Evolutionary conservation across 768 basidiomycete species (phyloP).

Genomic region (Boletus reticulatus): DNA sequence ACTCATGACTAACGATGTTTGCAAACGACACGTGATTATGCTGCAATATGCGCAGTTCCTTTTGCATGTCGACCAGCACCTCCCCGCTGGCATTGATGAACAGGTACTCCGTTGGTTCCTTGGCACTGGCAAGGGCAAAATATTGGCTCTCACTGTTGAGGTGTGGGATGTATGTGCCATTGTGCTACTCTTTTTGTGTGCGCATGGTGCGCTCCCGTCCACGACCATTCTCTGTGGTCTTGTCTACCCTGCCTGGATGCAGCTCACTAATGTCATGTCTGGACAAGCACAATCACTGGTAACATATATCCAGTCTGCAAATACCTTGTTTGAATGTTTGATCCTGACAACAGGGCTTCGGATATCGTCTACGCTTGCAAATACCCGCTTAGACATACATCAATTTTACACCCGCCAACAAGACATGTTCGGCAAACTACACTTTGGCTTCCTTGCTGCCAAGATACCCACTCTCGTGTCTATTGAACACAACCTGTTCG

Average conservation of each 20-base stretch:
- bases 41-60: conserved; percentile 70
- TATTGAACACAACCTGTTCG: conserved; percentile 58
- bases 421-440: conserved; percentile 62
- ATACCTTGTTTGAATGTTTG: conserved; percentile 57
- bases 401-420: conserved; percentile 67
- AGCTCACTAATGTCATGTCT: conserved; percentile 42
- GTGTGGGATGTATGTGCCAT: conserved; percentile 66
- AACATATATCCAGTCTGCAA: conserved; percentile 60
- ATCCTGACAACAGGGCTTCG: conserved; percentile 54
- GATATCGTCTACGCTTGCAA: conserved; percentile 36
- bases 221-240: conserved; percentile 73
- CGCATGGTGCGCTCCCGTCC: conserved; percentile 65
- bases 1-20: conserved; percentile 46
- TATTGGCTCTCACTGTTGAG: conserved; percentile 55
- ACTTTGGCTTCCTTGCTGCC: conserved; percentile 61
- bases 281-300: conserved; percentile 42
- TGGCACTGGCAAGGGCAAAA: conserved; percentile 63
- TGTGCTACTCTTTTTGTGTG: conserved; percentile 61
- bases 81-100: conserved; percentile 69
- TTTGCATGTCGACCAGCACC: conserved; percentile 70
- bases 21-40: conserved; percentile 50
- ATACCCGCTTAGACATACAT: conserved; percentile 63
- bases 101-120: conserved; percentile 72
- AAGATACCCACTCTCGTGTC: conserved; percentile 69
- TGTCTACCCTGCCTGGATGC: conserved; percentile 76